Evolutionary conservation across 176 grass and related monocot genomes (phyloP), one percentile per base, ranked within the genome.

Genomic region (Canna indica): DNA sequence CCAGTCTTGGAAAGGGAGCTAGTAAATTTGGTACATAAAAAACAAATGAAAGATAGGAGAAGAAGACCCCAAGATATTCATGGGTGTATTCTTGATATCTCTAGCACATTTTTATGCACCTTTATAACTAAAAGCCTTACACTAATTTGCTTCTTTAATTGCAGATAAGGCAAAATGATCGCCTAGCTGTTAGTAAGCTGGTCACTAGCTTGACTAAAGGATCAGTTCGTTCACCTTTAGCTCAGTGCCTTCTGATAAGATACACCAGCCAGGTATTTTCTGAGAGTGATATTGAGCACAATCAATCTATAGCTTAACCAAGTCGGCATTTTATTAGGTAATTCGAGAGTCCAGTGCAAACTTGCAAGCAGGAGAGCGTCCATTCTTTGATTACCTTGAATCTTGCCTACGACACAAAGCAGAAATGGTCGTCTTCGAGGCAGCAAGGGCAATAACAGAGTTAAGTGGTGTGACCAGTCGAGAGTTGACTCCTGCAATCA

Each of bases 351-450:
- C 94, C 15, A 82, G 75, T 14, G 56, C 33, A n/a, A 90, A 82
- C 58, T 72, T 39, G 13, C 94, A 99, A 83, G 75, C 88, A 39
- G 94, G 94, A 27, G 94, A 99, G 17, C 84, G 94, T 29, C 94
- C 94, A 77, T 91, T 92, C 73, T 99, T 90, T 83, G 94, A 99
- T 79, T 99, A 83, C 69, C 77, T 99, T 13, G 94, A 99, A 81
- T 92, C 89, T 16, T 93, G 94, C 75, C 86, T 99, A 15, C 67
- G 94, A 24, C 91, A 99, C 76, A 99, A 99, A 78, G 82, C 94
- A 62, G 94, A 99, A 77, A 99, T 93, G 94, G 94, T 93, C 26
- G 92, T 99, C 83, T 82, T 99, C 78, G 94, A 99, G 75, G 89
- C 94, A 73, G 89, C 94, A 76, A 90, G 86, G 74, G 89, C 94